phyloP scores from a whole-genome alignment of 371 early-diverging fungal genomes.

The Syncephalastrum monosporum region DNA sequence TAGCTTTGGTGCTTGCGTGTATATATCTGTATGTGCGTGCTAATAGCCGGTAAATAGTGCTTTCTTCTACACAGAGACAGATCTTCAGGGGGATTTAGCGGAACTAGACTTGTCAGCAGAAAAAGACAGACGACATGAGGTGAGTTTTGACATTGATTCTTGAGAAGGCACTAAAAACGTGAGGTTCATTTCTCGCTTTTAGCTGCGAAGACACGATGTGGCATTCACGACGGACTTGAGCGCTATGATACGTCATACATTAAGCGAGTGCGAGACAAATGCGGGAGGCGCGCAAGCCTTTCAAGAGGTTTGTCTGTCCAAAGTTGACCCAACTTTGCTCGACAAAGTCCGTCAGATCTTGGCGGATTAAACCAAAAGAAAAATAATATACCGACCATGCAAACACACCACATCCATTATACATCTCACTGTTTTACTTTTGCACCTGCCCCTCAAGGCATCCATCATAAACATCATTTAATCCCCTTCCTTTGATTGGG shows the following conservation, averaged over 20 bases:
- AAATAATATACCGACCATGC: conserved; percentile 18
- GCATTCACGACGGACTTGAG: conserved; percentile 59
- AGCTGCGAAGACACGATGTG: conserved; percentile 54
- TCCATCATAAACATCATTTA: no score
- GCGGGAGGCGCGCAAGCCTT: conserved; percentile 43
- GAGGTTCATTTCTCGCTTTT: neutral
- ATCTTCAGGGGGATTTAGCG: conserved; percentile 53
- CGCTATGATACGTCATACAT: conserved; percentile 46
- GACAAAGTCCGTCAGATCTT: conserved; percentile 30
- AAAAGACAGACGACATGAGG: conserved; percentile 38
- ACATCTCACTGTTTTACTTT: no score
- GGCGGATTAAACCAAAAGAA: conserved; percentile 18
- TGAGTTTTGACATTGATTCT: conserved; percentile 18
- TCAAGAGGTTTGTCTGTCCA: conserved; percentile 40
- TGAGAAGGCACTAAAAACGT: neutral
- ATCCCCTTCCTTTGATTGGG: no score
- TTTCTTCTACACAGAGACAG: conserved; percentile 65
- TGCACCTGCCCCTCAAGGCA: no score
- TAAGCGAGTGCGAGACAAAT: conserved; percentile 38
- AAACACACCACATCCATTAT: no score
- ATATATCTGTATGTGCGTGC: no score
- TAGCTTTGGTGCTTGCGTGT: no score
- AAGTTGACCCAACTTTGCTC: conserved; percentile 52
- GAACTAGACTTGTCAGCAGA: conserved; percentile 60
- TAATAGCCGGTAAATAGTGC: conserved; percentile 29